These are phyloP conservation scores for Thinopyrum elongatum DNA, from an alignment of 176 grass and related monocot species.

Conservation along the genomic window DNA sequence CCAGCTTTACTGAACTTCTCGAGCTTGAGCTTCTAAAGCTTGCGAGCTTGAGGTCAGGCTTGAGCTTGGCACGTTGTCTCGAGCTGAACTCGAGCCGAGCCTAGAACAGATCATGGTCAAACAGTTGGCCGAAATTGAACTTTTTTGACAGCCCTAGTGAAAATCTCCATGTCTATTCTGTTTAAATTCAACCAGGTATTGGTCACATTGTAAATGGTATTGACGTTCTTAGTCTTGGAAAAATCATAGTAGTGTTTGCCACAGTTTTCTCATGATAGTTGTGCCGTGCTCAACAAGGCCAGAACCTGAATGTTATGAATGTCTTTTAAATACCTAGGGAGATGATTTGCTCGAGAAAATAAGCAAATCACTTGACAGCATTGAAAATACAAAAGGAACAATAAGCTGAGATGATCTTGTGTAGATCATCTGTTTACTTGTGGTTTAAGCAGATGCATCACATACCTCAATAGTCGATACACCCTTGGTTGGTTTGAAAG, in stretches of 20 bases:
- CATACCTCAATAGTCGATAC: neutral
- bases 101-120: neutral
- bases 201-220: neutral
- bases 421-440: neutral
- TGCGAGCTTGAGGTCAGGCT: neutral
- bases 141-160: neutral
- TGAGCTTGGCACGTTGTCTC: neutral
- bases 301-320: neutral
- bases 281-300: neutral
- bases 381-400: neutral
- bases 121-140: neutral
- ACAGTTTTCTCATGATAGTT: neutral
- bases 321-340: conserved; percentile 2
- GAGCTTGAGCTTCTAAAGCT: neutral
- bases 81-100: neutral
- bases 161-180: neutral
- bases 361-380: neutral
- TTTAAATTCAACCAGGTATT: neutral
- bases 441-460: neutral
- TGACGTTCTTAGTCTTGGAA: neutral
- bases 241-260: neutral
- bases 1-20: neutral
- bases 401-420: neutral
- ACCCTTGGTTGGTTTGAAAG: neutral
- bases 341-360: neutral